A percentile compares a stretch with the other conserved stretches of the same genome.
Evolutionary conservation across 768 basidiomycete species (phyloP).

Genomic region (Gymnopilus dilepis): DNA sequence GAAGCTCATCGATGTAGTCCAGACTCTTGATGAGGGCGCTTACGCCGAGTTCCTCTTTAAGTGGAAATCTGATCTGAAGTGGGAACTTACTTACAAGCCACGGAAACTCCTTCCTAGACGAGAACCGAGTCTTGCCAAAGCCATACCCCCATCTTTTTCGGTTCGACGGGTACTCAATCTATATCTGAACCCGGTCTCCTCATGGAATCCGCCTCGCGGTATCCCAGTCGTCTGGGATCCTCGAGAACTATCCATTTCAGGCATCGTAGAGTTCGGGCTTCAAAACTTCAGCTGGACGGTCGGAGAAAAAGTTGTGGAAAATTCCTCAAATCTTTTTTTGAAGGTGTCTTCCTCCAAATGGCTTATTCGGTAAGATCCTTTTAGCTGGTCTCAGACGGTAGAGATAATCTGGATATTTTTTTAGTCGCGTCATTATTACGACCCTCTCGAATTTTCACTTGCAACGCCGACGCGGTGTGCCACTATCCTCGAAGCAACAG

Average conservation of each 20-base stretch:
- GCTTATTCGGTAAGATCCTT: too few relatives aligned
- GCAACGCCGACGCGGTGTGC: background rate
- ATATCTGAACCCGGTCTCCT: constrained; percentile 9
- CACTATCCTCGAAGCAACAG: background rate
- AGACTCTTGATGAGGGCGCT: background rate
- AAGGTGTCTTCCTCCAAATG: too few relatives aligned
- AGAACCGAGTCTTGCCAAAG: background rate
- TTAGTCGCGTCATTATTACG: too few relatives aligned
- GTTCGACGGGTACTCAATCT: background rate
- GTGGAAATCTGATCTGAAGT: background rate
- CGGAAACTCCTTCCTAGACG: background rate
- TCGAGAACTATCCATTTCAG: background rate
- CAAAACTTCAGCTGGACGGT: background rate
- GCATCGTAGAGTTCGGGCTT: background rate
- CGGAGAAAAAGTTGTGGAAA: background rate
- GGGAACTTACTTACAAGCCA: background rate
- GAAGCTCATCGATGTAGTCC: constrained; percentile 34
- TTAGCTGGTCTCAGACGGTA: too few relatives aligned
- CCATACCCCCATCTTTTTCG: constrained; percentile 7
- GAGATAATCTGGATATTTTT: too few relatives aligned
- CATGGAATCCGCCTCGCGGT: background rate
- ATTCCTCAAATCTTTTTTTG: too few relatives aligned
- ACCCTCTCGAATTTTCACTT: too few relatives aligned
- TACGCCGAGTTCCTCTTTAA: background rate
- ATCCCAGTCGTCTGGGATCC: background rate